Base-by-base conservation (phyloP, 495 filamentous ascomycete species). In the Usnea hakonensis region DNA sequence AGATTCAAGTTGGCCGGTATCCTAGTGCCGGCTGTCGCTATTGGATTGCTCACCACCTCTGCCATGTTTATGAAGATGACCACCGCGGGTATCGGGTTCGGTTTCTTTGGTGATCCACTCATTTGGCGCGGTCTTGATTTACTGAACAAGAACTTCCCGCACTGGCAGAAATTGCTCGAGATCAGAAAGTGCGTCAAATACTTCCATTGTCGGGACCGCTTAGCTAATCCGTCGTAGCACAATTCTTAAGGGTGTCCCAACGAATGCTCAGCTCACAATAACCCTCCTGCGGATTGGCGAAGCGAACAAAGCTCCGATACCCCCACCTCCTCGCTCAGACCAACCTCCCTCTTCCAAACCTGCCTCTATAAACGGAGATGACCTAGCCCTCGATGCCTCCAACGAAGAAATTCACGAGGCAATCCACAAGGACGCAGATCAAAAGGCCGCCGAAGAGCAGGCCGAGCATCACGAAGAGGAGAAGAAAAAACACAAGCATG, bases 261-360 rank as follows among this genome's bases (percentile, higher is more conserved):
- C 91, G 5, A 94, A 95, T 69, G 90, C 90, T 21, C 91, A 95
- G 66, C 78, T 96, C 17, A 89, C 90, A 0, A 72, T 96, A 52
- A 95, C 91, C 5, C 81, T 95, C 16, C 86, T 96, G 32, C 87
- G 91, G 41, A 85, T 92, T 58, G 90, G 90, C 57, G 91, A 95
- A 75, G 86, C 84, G 23, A 93, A 91, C 72, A 85, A 88, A 58
- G 83, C 89, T 0, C 90, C 91, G 0, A 73, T 95, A 0, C 89
- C 90, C 5, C 89, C 90, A n/a, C 87, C 90, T 0, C 89, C 90
- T 7, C 75, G 73, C 5, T 77, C 80, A n/a, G 66, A 67, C 16
- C 70, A 78, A 19, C 77, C 82, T 9, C 84, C 86, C 0, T 80
- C 86, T 13, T 69, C 79, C 33, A 67, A 77, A 54, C 76, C 83